These are phyloP conservation scores for sunflower (Helianthus annuus) DNA, from an alignment of 129 eudicot species.

Conservation along the genomic window DNA sequence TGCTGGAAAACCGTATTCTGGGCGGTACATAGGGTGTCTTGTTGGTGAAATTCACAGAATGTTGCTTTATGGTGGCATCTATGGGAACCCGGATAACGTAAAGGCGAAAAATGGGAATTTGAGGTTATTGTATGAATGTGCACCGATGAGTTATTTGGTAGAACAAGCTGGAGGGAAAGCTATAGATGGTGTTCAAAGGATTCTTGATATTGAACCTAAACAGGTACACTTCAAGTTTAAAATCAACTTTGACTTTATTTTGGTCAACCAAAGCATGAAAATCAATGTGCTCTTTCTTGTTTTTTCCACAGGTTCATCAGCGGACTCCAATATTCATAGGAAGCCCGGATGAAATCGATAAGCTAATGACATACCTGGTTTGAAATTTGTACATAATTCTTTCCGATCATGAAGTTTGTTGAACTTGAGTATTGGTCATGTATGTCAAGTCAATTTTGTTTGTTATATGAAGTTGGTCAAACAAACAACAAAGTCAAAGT, in stretches of 20 bases:
- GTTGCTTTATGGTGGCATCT: constrained; percentile 81
- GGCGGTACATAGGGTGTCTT: constrained; percentile 83
- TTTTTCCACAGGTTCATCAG: constrained; percentile 72
- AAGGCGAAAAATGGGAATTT: constrained; percentile 78
- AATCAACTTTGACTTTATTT: constrained; percentile 19
- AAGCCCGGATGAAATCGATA: constrained; percentile 82
- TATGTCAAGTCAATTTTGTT: background rate
- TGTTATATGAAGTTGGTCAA: background rate
- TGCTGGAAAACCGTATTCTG: constrained; percentile 85
- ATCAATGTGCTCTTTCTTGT: background rate
- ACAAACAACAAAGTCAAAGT: background rate
- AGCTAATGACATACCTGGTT: constrained; percentile 64
- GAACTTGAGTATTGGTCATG: constrained; percentile 10
- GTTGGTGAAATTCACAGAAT: constrained; percentile 94
- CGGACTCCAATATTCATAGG: constrained; percentile 89
- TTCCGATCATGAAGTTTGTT: constrained; percentile 13
- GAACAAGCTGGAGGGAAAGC: constrained; percentile 99
- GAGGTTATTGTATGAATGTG: constrained; percentile 95
- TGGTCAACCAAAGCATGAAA: constrained; percentile 19
- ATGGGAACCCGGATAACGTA: constrained; percentile 76
- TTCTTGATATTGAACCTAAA: constrained; percentile 77
- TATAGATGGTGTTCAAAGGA: constrained; percentile 73
- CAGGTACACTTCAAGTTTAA: constrained; percentile 44
- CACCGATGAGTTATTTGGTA: constrained; percentile 90
- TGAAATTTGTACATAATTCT: constrained; percentile 20